Evolutionary conservation across 306 rosid genomes (phyloP).

Genomic region (Hippophae rhamnoides): DNA sequence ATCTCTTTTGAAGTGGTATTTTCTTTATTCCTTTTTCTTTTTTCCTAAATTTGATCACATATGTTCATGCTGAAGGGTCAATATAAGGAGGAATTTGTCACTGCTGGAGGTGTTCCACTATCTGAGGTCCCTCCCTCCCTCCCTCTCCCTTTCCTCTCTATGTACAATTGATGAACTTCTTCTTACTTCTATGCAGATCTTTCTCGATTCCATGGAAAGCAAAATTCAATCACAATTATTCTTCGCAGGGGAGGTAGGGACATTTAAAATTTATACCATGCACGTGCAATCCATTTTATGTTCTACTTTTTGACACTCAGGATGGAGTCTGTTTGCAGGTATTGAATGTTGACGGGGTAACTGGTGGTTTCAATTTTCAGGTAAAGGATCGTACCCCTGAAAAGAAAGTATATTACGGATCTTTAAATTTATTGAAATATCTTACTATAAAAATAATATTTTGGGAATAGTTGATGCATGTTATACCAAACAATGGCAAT

Average conservation of each 20-base stretch:
- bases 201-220: slow-evolving; percentile 80
- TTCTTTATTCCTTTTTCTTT: slow-evolving; percentile 5
- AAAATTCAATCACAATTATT: slow-evolving; percentile 50
- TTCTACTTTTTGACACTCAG: slow-evolving; percentile 13
- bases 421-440: too few species aligned
- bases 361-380: slow-evolving; percentile 98
- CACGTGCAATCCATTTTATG: slow-evolving; percentile 1
- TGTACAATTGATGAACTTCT: slow-evolving; percentile 7
- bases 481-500: not conserved
- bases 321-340: slow-evolving; percentile 39
- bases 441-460: not conserved
- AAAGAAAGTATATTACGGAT: too few species aligned
- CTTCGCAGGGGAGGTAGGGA: slow-evolving; percentile 85
- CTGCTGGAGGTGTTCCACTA: slow-evolving; percentile 89
- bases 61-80: slow-evolving; percentile 47
- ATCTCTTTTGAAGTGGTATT: slow-evolving; percentile 1
- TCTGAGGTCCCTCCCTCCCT: slow-evolving; percentile 61
- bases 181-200: slow-evolving; percentile 38
- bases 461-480: not conserved
- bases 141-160: slow-evolving; percentile 7
- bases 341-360: slow-evolving; percentile 76
- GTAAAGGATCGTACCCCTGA: slow-evolving; percentile 19
- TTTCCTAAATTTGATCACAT: not conserved
- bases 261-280: slow-evolving; percentile 1
- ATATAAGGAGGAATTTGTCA: slow-evolving; percentile 95